Conservation (phyloP, 1,284 basidiomycete species). For the Sporisorium scitamineum region DNA sequence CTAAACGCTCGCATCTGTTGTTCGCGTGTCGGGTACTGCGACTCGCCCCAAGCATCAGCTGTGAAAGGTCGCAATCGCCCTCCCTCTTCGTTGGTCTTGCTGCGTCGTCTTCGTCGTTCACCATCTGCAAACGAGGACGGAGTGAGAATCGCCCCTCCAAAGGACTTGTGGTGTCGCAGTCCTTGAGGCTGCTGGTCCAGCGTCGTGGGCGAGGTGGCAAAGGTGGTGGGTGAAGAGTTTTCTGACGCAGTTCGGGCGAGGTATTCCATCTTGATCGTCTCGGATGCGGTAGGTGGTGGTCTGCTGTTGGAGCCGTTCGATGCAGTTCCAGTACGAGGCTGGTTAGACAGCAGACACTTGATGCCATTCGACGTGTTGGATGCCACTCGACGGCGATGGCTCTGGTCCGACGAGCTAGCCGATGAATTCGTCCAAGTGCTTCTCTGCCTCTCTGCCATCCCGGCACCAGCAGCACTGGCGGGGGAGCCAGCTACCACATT, state of each 20-base stretch:
- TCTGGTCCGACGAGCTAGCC: constrained; percentile 9
- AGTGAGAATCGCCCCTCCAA: constrained; percentile 22
- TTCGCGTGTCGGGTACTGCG: constrained; percentile 31
- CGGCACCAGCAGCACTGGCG: neutral
- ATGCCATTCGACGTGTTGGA: neutral
- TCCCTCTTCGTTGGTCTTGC: constrained; percentile 30
- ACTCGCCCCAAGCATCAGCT: constrained; percentile 41
- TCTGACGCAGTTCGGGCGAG: constrained; percentile 25
- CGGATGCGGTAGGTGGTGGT: constrained; percentile 47
- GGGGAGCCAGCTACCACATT: constrained; percentile 3
- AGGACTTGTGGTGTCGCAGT: constrained; percentile 24
- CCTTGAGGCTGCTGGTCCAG: neutral
- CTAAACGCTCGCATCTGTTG: constrained; percentile 17
- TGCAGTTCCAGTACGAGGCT: constrained; percentile 10
- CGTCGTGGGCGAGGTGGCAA: neutral
- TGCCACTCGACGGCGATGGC: constrained; percentile 5
- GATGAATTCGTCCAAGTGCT: constrained; percentile 27
- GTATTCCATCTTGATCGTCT: constrained; percentile 50
- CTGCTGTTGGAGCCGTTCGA: constrained; percentile 14
- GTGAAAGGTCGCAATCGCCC: constrained; percentile 34
- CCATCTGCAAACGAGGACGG: constrained; percentile 36
- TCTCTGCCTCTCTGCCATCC: constrained; percentile 5
- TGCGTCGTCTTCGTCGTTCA: constrained; percentile 22
- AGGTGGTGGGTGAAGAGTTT: neutral
- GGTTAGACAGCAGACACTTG: constrained; percentile 21